Percentiles rank a stretch among this genome's conserved stretches.
Conservation (phyloP, 2,329 filamentous ascomycete genomes). For the Diaporthe longicolla region DNA sequence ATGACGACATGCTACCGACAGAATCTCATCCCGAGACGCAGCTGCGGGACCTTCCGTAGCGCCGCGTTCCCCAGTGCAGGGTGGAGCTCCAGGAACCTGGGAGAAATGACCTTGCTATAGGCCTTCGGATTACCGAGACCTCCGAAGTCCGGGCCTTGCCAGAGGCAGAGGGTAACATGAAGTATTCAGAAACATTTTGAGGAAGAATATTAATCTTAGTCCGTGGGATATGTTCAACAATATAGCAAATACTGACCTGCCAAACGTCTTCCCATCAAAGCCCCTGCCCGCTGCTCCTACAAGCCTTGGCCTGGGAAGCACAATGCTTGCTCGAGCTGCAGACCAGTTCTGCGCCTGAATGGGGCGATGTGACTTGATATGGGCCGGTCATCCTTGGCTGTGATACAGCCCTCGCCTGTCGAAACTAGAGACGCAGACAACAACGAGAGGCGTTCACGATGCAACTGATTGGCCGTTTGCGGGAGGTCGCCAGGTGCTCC, state of each 20-base stretch:
- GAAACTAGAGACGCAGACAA: neutral
- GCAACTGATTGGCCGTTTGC: neutral
- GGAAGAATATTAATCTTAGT: neutral
- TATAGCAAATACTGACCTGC: neutral
- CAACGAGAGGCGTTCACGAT: too few relatives aligned
- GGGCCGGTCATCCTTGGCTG: neutral
- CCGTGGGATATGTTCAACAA: neutral
- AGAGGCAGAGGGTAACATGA: neutral
- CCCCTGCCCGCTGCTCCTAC: neutral
- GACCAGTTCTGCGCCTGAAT: neutral
- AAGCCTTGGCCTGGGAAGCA: neutral
- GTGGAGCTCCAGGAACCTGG: slow-evolving; percentile 15
- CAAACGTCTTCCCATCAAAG: neutral
- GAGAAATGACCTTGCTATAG: neutral
- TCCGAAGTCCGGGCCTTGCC: slow-evolving; percentile 9
- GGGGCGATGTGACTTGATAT: neutral
- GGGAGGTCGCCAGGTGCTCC: too few relatives aligned
- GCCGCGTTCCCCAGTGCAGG: neutral
- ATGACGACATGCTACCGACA: slow-evolving; percentile 14
- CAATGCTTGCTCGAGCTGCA: neutral
- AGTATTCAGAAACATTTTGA: neutral
- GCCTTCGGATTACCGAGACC: slow-evolving; percentile 18
- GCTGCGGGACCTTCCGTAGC: slow-evolving; percentile 27
- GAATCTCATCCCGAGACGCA: neutral
- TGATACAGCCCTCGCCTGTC: neutral